These are phyloP conservation scores for Aspergillus felis DNA, from an alignment of 2,329 filamentous ascomycete genomes.

Conservation along the genomic window DNA sequence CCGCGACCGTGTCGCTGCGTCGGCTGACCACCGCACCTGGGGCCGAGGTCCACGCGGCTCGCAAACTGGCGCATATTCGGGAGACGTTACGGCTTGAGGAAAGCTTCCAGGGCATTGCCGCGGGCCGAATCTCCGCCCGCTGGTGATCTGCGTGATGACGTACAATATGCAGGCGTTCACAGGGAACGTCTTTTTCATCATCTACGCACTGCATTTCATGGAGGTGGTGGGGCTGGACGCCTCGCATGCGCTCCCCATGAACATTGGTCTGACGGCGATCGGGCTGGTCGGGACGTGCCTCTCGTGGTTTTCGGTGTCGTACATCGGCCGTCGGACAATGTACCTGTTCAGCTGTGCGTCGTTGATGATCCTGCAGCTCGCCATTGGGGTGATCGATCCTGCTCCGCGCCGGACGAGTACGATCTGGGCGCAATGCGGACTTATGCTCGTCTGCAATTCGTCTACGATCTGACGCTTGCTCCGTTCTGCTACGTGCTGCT, in stretches of 20 bases:
- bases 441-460: conserved; percentile 35
- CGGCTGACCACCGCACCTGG: conserved; percentile 13
- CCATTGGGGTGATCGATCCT: conserved; percentile 39
- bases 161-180: conserved; percentile 29
- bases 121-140: conserved; percentile 25
- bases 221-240: conserved; percentile 28
- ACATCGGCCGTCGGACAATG: conserved; percentile 37
- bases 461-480: conserved; percentile 52
- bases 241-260: conserved; percentile 28
- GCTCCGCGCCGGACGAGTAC: conserved; percentile 27
- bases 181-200: conserved; percentile 26
- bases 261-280: conserved; percentile 40
- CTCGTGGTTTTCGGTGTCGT: conserved; percentile 39
- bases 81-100: conserved; percentile 25
- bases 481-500: conserved; percentile 52
- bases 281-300: conserved; percentile 41
- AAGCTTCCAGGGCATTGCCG: conserved; percentile 16
- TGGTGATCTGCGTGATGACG: conserved; percentile 23
- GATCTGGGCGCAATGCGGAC: conserved; percentile 39
- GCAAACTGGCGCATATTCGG: conserved; percentile 24
- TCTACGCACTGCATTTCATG: conserved; percentile 32
- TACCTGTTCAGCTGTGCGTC: conserved; percentile 36
- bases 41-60: conserved; percentile 12
- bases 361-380: conserved; percentile 32
- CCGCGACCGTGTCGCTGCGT: conserved; percentile 12